Percentiles rank a stretch among this genome's conserved stretches.
phyloP scores from a whole-genome alignment of 2,329 filamentous ascomycete species.

The Phoma sp. region DNA sequence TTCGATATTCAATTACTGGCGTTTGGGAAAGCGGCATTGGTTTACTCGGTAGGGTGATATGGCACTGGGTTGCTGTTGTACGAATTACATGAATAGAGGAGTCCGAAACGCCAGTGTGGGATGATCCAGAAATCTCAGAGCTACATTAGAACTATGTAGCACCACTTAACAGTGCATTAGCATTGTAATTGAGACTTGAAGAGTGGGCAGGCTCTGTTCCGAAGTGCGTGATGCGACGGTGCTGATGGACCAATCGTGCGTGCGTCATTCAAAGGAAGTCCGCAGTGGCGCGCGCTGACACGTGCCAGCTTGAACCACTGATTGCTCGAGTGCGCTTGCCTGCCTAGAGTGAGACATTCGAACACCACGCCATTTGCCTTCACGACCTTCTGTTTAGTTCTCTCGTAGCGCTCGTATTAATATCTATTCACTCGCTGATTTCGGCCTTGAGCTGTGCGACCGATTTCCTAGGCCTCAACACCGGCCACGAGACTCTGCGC shows the following conservation, averaged over 20 bases:
- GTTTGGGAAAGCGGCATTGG: slow-evolving; percentile 8
- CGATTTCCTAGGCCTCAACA: not conserved
- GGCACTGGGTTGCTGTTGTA: slow-evolving; percentile 4
- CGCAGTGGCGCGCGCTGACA: slow-evolving; percentile 9
- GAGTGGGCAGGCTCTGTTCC: not conserved
- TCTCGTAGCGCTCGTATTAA: slow-evolving; percentile 11
- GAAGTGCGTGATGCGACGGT: not conserved
- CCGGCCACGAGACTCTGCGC: not conserved
- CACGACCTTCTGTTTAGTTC: slow-evolving; percentile 10
- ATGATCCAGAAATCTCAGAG: not conserved
- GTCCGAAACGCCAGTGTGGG: not conserved
- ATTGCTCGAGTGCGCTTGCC: slow-evolving; percentile 7
- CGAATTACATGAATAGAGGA: slow-evolving; percentile 10
- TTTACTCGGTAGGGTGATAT: not conserved
- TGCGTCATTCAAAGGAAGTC: slow-evolving; percentile 1
- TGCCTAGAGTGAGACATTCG: slow-evolving; percentile 1
- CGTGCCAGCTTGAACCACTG: slow-evolving; percentile 6
- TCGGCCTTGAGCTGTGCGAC: slow-evolving; percentile 7
- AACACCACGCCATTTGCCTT: slow-evolving; percentile 19
- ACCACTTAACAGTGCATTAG: not conserved
- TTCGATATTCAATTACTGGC: slow-evolving; percentile 14
- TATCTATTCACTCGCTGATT: slow-evolving; percentile 19
- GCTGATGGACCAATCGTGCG: slow-evolving; percentile 3
- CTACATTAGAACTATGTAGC: slow-evolving; percentile 3
- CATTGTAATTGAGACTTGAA: not conserved